Conservation (phyloP, 176 grass and related monocot species). For the Aegilops umbellulata region DNA sequence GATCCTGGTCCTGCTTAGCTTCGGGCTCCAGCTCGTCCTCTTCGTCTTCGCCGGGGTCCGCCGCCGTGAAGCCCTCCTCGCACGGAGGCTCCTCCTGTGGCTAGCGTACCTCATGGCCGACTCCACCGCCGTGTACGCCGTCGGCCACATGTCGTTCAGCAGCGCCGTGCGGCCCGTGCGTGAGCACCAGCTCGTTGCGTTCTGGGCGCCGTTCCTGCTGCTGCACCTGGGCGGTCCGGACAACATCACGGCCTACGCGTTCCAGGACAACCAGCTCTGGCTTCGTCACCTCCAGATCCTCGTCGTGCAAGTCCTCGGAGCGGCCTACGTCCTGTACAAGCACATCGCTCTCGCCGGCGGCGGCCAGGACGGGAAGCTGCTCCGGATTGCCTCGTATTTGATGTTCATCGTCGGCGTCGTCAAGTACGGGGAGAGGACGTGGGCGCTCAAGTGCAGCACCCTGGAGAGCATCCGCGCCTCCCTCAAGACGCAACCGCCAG, state of each 20-base stretch:
- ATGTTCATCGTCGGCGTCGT: too few relatives aligned
- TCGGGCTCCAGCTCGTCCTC: background rate
- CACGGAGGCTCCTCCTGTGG: background rate
- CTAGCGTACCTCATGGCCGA: background rate
- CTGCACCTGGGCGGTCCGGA: background rate
- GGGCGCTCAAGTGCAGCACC: too few relatives aligned
- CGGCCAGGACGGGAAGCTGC: too few relatives aligned
- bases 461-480: too few relatives aligned
- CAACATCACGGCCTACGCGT: background rate
- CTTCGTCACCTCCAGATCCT: too few relatives aligned
- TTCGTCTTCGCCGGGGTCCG: background rate
- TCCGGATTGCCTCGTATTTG: too few relatives aligned
- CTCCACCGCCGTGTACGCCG: background rate
- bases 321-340: too few relatives aligned
- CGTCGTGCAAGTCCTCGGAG: too few relatives aligned
- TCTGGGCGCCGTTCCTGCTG: conserved; percentile 11
- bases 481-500: too few relatives aligned
- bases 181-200: background rate
- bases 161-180: background rate
- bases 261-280: conserved; percentile 3
- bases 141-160: background rate
- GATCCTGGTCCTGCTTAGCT: background rate
- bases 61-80: background rate
- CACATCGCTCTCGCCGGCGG: too few relatives aligned
- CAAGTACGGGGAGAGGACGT: too few relatives aligned